phyloP scores from a whole-genome alignment of 2,329 filamentous ascomycete species.

The Mycosphaerella sp. region DNA sequence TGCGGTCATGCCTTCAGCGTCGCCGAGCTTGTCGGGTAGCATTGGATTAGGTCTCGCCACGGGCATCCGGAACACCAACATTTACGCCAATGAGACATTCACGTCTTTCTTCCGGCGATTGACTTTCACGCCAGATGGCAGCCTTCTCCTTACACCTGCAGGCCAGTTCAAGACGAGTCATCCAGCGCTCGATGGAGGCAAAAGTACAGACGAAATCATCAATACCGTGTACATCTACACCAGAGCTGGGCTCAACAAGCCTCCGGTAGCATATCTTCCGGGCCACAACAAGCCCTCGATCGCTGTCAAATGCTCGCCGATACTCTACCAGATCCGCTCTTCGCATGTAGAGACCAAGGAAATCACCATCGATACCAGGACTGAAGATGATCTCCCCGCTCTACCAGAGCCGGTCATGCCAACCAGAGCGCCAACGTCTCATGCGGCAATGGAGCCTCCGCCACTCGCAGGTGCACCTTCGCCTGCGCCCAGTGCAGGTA shows the following conservation, averaged over 20 bases:
- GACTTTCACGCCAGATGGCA: slow-evolving; percentile 92
- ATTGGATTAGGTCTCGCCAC: slow-evolving; percentile 31
- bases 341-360: slow-evolving; percentile 63
- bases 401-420: slow-evolving; percentile 72
- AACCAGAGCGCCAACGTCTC: slow-evolving; percentile 51
- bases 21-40: slow-evolving; percentile 66
- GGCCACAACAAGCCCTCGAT: slow-evolving; percentile 98
- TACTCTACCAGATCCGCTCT: slow-evolving; percentile 76
- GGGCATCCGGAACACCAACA: slow-evolving; percentile 73
- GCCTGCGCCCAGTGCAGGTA: slow-evolving; percentile 43
- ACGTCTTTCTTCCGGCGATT: slow-evolving; percentile 94
- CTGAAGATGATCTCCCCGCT: slow-evolving; percentile 74
- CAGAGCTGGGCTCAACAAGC: slow-evolving; percentile 90
- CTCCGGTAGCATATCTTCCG: slow-evolving; percentile 87
- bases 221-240: slow-evolving; percentile 99
- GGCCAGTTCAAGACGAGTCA: slow-evolving; percentile 88
- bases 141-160: slow-evolving; percentile 85
- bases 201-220: slow-evolving; percentile 74
- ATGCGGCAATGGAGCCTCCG: slow-evolving; percentile 75
- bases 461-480: slow-evolving; percentile 53
- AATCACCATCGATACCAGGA: slow-evolving; percentile 89
- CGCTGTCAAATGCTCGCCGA: slow-evolving; percentile 86
- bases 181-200: slow-evolving; percentile 60
- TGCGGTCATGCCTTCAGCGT: slow-evolving; percentile 90
- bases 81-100: slow-evolving; percentile 94